Conservation (phyloP, 83 land plant species). For the Larix sibirica region DNA sequence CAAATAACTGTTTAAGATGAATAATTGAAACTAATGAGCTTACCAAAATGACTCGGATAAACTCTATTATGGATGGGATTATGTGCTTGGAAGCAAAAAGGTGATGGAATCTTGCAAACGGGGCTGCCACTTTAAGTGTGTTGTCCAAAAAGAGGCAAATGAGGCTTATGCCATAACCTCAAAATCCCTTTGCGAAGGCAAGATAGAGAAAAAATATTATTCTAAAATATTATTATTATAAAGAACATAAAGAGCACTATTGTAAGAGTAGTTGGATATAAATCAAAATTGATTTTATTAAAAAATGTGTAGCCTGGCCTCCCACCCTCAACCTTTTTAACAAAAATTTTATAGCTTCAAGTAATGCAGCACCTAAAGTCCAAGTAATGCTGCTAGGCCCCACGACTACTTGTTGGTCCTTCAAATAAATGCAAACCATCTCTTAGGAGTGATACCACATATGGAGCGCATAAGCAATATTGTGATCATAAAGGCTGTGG, state of each 20-base stretch:
- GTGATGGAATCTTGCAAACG: slow-evolving; percentile 46
- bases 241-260: slow-evolving; percentile 32
- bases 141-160: slow-evolving; percentile 57
- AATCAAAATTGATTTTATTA: slow-evolving; percentile 22
- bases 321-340: slow-evolving; percentile 17
- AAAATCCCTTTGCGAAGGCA: slow-evolving; percentile 33
- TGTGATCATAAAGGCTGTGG: slow-evolving; percentile 92
- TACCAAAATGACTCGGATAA: slow-evolving; percentile 5
- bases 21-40: background rate
- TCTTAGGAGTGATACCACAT: slow-evolving; percentile 74
- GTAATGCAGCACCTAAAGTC: slow-evolving; percentile 91
- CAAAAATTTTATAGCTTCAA: slow-evolving; percentile 74
- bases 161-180: slow-evolving; percentile 39
- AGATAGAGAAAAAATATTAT: slow-evolving; percentile 39
- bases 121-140: slow-evolving; percentile 29
- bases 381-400: slow-evolving; percentile 96
- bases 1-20: background rate
- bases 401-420: slow-evolving; percentile 62
- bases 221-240: slow-evolving; percentile 33
- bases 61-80: slow-evolving; percentile 47
- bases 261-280: slow-evolving; percentile 33
- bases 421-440: slow-evolving; percentile 76
- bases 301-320: slow-evolving; percentile 4
- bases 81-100: slow-evolving; percentile 54
- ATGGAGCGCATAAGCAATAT: slow-evolving; percentile 96